These are phyloP conservation scores for Euryodendron excelsum DNA, from an alignment of 148 eudicot species.

Conservation along the genomic window DNA sequence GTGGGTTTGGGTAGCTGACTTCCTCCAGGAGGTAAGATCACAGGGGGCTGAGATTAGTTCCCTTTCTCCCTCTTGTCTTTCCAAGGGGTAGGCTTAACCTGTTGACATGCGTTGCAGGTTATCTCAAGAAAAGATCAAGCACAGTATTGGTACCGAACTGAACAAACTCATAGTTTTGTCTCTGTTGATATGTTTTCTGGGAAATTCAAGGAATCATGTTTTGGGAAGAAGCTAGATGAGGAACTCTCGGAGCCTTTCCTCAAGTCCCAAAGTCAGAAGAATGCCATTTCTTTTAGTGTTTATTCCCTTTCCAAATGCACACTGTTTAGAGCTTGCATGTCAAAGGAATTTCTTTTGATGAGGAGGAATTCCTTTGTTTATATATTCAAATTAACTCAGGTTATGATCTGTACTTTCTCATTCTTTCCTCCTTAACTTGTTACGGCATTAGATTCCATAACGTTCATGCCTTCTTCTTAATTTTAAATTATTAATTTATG, in stretches of 20 bases:
- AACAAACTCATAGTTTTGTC: slow-evolving; percentile 38
- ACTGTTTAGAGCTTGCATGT: slow-evolving; percentile 67
- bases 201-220: slow-evolving; percentile 43
- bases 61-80: background rate
- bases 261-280: slow-evolving; percentile 38
- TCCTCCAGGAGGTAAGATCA: slow-evolving; percentile 75
- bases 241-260: slow-evolving; percentile 44
- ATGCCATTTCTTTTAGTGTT: slow-evolving; percentile 37
- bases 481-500: background rate
- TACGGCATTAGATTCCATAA: background rate
- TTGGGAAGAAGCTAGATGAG: slow-evolving; percentile 42
- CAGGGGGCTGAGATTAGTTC: background rate
- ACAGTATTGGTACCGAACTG: slow-evolving; percentile 50
- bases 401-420: slow-evolving; percentile 8
- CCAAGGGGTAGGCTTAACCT: background rate
- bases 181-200: slow-evolving; percentile 48
- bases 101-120: slow-evolving; percentile 39
- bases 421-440: background rate
- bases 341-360: slow-evolving; percentile 76
- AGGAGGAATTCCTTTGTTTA: slow-evolving; percentile 68
- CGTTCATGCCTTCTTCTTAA: background rate
- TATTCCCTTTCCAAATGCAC: slow-evolving; percentile 62
- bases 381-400: slow-evolving; percentile 68
- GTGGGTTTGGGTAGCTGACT: slow-evolving; percentile 81
- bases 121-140: slow-evolving; percentile 80